Conservation (phyloP, 345 rosid genomes). For the Erucastrum elatum region DNA sequence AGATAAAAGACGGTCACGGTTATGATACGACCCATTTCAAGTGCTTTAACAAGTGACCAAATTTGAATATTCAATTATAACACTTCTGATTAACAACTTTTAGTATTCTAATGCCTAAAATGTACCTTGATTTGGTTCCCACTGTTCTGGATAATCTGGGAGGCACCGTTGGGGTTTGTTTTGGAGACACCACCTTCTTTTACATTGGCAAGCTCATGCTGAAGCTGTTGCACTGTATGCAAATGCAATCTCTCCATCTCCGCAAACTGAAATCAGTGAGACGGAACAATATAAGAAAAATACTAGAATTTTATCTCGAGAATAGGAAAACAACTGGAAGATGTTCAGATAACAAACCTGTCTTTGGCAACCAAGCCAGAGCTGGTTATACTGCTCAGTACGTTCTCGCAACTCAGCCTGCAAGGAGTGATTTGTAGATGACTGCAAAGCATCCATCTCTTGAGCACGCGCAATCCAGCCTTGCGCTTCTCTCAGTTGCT, state of each 20-base stretch:
- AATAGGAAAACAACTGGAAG: background rate
- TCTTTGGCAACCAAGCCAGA: constrained; percentile 91
- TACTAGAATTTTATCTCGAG: constrained; percentile 2
- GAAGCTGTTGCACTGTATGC: constrained; percentile 88
- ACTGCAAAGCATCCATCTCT: constrained; percentile 85
- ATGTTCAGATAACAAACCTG: constrained; percentile 59
- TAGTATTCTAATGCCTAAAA: background rate
- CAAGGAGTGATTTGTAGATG: constrained; percentile 66
- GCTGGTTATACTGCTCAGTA: constrained; percentile 86
- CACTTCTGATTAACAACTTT: background rate
- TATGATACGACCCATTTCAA: constrained; percentile 1
- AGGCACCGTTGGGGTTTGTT: constrained; percentile 49
- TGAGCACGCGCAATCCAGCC: constrained; percentile 82
- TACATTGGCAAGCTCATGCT: constrained; percentile 69
- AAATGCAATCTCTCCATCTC: constrained; percentile 90
- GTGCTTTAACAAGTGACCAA: background rate
- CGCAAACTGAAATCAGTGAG: constrained; percentile 55
- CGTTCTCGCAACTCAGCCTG: constrained; percentile 85
- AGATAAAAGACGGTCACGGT: background rate
- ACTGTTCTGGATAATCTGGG: constrained; percentile 57
- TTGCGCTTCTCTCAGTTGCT: constrained; percentile 78
- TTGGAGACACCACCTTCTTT: constrained; percentile 70
- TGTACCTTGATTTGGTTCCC: constrained; percentile 52
- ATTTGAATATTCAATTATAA: background rate
- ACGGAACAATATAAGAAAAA: constrained; percentile 28